Evolutionary conservation across 1,139 yeast genomes (phyloP).

Genomic region (Protomyces gravidus): DNA sequence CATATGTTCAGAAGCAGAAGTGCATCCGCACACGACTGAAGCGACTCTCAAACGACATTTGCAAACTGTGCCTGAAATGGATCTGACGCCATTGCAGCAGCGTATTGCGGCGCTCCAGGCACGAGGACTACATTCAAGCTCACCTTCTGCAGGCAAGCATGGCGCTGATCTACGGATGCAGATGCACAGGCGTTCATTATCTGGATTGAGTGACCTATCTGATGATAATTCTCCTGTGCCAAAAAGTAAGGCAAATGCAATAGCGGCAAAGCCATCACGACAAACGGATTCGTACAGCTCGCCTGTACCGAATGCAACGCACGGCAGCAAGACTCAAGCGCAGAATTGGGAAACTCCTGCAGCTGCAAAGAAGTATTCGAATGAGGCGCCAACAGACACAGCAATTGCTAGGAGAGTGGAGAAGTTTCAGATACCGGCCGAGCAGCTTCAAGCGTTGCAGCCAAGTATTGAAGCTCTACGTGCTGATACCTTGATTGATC

Average conservation of each 20-base stretch:
- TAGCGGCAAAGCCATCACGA: neutral
- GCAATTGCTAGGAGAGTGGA: conserved; percentile 22
- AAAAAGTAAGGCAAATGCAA: neutral
- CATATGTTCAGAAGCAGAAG: neutral
- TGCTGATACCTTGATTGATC: neutral
- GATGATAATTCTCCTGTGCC: neutral
- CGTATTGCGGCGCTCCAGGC: neutral
- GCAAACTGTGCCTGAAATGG: neutral
- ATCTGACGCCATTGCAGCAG: neutral
- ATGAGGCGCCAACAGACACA: conserved; percentile 11
- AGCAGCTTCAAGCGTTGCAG: conserved; percentile 19
- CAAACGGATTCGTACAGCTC: neutral
- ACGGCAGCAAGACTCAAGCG: neutral
- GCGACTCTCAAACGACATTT: neutral
- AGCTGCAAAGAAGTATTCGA: conserved; percentile 19
- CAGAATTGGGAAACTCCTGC: conserved; percentile 25
- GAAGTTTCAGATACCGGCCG: conserved; percentile 26
- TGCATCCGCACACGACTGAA: neutral
- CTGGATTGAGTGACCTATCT: neutral
- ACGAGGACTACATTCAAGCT: neutral
- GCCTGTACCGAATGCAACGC: neutral
- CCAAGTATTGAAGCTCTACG: conserved; percentile 19
- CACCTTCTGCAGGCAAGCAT: neutral
- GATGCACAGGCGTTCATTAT: neutral
- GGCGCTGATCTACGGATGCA: neutral